Conservation (phyloP, 305 asterid genomes). For the Solanum aculeatissimum region DNA sequence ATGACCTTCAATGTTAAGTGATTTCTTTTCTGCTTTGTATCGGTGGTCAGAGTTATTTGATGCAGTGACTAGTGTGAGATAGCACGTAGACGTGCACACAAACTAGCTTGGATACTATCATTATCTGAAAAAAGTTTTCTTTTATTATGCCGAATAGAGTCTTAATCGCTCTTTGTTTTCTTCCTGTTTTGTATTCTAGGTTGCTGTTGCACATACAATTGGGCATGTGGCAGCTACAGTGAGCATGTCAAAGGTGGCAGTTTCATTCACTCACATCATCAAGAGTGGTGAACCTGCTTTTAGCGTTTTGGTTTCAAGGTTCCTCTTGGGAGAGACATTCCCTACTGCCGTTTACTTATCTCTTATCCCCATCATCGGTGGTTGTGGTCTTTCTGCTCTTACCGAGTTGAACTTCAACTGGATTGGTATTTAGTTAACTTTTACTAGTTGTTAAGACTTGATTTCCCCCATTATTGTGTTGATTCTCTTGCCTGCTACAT, state of each 20-base stretch:
- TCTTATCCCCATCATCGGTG: constrained; percentile 81
- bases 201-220: constrained; percentile 86
- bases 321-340: constrained; percentile 76
- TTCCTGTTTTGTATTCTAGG: constrained; percentile 29
- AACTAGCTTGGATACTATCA: neutral
- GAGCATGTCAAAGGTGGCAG: constrained; percentile 97
- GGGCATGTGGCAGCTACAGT: constrained; percentile 96
- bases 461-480: neutral
- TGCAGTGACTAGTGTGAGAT: neutral
- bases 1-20: neutral
- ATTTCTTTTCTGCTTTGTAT: neutral
- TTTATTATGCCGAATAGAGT: neutral
- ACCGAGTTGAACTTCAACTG: constrained; percentile 93
- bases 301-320: constrained; percentile 76
- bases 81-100: neutral
- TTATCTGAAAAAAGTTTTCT: neutral
- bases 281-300: constrained; percentile 96
- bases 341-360: constrained; percentile 69
- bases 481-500: neutral
- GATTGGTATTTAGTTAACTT: constrained; percentile 44
- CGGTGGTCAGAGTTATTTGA: neutral
- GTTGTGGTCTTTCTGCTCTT: constrained; percentile 79
- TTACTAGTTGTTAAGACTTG: neutral
- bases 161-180: neutral
- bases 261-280: constrained; percentile 89